A percentile compares a stretch with the other conserved stretches of the same genome.
Evolutionary conservation across 805 yeast genomes (phyloP).

Genomic region (Danielia reshetovae): DNA sequence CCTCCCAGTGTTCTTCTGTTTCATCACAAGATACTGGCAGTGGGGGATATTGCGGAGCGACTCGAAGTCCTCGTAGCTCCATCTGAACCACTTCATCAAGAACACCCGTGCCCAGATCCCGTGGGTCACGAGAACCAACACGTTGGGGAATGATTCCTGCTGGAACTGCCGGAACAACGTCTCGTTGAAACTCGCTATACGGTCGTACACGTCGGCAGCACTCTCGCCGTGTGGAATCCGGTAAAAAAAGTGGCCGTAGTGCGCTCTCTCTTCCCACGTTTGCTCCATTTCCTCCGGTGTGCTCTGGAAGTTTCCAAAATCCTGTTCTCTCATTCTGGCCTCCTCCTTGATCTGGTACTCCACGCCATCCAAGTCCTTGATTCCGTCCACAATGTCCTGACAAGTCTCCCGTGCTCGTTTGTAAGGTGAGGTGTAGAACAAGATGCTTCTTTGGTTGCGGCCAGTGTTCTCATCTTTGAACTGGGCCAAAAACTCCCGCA

Average conservation of each 20-base stretch:
- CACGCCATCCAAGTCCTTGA: conserved; percentile 41
- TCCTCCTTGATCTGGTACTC: conserved; percentile 68
- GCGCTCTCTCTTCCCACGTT: conserved; percentile 80
- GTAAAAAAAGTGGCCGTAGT: conserved; percentile 77
- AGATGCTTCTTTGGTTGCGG: conserved; percentile 37
- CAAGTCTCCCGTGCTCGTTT: conserved; percentile 81
- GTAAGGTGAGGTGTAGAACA: conserved; percentile 86
- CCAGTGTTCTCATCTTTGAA: conserved; percentile 19
- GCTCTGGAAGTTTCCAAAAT: conserved; percentile 89
- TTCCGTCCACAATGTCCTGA: conserved; percentile 59
- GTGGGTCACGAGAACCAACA: conserved; percentile 82
- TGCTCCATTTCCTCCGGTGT: conserved; percentile 70
- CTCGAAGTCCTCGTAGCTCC: conserved; percentile 90
- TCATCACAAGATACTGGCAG: conserved; percentile 80
- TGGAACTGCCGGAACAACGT: conserved; percentile 79
- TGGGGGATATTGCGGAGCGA: conserved; percentile 78
- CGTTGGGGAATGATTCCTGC: conserved; percentile 66
- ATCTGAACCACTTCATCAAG: conserved; percentile 89
- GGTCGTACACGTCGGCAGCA: conserved; percentile 92
- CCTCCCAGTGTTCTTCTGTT: conserved; percentile 46
- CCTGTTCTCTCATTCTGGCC: conserved; percentile 91
- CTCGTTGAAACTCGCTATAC: conserved; percentile 88
- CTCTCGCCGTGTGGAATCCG: conserved; percentile 92
- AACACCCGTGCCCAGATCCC: conserved; percentile 95
- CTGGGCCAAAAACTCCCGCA: conserved; percentile 35